Evolutionary conservation across 1,284 basidiomycete species (phyloP).

Genomic region (Tausonia pullulans): DNA sequence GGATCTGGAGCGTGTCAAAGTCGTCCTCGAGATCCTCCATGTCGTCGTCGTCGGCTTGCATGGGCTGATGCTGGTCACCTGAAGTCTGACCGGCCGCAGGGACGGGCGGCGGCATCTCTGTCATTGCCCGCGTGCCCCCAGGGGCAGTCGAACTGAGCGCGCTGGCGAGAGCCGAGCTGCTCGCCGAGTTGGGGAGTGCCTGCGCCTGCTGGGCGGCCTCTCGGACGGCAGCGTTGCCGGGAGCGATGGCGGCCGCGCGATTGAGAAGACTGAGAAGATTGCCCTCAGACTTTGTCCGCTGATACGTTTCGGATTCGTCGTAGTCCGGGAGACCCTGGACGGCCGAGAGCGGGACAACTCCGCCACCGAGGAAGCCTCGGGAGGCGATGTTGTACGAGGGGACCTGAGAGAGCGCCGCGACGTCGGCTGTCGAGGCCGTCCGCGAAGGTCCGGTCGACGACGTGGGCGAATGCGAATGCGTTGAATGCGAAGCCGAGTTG

Average conservation of each 20-base stretch:
- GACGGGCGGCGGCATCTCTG: not conserved
- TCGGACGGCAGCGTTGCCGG: not conserved
- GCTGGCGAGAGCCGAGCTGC: conserved; percentile 8
- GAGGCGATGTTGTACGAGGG: conserved; percentile 67
- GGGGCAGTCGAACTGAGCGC: conserved; percentile 5
- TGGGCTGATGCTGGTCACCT: not conserved
- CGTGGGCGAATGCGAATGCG: not conserved
- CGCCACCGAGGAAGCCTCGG: conserved; percentile 68
- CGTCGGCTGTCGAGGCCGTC: conserved; percentile 16
- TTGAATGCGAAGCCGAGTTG: not conserved
- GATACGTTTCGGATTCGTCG: conserved; percentile 45
- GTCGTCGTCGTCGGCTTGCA: not conserved
- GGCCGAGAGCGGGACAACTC: conserved; percentile 68
- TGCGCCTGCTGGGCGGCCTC: not conserved
- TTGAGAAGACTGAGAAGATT: conserved; percentile 3
- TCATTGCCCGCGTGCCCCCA: conserved; percentile 5
- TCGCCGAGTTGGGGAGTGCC: not conserved
- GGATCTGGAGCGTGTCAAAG: conserved; percentile 1
- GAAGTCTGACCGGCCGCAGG: not conserved
- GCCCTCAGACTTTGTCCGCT: conserved; percentile 19
- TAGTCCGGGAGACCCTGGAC: conserved; percentile 66
- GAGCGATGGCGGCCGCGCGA: not conserved
- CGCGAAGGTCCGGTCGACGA: conserved; percentile 5
- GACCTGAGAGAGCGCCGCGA: conserved; percentile 44
- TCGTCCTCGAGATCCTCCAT: conserved; percentile 11